Conservation (phyloP, 2,329 filamentous ascomycete species). For the Fusarium nanum region DNA sequence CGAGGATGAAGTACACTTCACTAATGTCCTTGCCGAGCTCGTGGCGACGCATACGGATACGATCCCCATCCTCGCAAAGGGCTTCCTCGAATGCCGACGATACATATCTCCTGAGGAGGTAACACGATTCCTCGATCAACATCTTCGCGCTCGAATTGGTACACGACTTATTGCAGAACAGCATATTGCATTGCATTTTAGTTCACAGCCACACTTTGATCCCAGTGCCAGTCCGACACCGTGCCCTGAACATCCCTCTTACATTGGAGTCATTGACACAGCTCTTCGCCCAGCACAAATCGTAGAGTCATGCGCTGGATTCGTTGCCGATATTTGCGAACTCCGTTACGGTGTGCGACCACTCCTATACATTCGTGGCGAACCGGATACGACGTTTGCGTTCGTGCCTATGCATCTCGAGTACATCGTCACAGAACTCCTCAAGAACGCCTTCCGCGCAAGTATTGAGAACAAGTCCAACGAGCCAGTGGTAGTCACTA, state of each 20-base stretch:
- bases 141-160: slow-evolving; percentile 92
- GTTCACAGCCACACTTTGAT: slow-evolving; percentile 75
- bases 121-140: slow-evolving; percentile 92
- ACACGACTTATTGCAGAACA: slow-evolving; percentile 95
- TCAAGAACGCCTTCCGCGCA: slow-evolving; percentile 97
- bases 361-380: slow-evolving; percentile 81
- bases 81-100: slow-evolving; percentile 91
- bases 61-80: slow-evolving; percentile 89
- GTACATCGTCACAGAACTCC: slow-evolving; percentile 94
- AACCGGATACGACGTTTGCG: slow-evolving; percentile 88
- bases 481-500: slow-evolving; percentile 90
- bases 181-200: slow-evolving; percentile 88
- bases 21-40: slow-evolving; percentile 92
- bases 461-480: slow-evolving; percentile 86
- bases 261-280: slow-evolving; percentile 96
- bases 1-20: slow-evolving; percentile 91
- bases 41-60: slow-evolving; percentile 95
- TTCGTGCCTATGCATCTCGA: slow-evolving; percentile 96
- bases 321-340: slow-evolving; percentile 96
- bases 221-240: slow-evolving; percentile 62
- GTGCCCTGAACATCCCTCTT: slow-evolving; percentile 68
- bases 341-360: slow-evolving; percentile 93
- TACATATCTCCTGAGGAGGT: slow-evolving; percentile 87
- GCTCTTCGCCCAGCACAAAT: slow-evolving; percentile 83
- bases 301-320: slow-evolving; percentile 85